These are phyloP conservation scores for Emmonsiellopsis sp. DNA, from an alignment of 2,329 filamentous ascomycete species.

Conservation along the genomic window DNA sequence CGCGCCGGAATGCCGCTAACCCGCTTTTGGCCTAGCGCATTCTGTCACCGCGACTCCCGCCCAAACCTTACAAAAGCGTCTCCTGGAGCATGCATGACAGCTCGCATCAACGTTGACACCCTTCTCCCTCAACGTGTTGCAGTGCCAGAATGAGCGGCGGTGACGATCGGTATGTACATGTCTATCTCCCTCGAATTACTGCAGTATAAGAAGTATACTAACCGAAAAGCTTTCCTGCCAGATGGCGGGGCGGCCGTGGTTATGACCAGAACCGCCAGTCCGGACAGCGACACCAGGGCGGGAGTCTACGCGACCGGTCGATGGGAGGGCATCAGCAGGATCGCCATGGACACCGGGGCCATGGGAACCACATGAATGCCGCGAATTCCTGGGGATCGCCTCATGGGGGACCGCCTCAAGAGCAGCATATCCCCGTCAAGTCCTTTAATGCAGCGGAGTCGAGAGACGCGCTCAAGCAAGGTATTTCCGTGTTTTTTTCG, in stretches of 20 bases:
- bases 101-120: background rate
- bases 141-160: constrained; percentile 27
- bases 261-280: constrained; percentile 29
- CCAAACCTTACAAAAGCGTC: no score
- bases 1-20: background rate
- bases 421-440: constrained; percentile 34
- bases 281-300: constrained; percentile 27
- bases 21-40: background rate
- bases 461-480: constrained; percentile 32
- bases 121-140: constrained; percentile 6
- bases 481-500: constrained; percentile 14
- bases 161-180: constrained; percentile 26
- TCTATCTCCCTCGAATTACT: constrained; percentile 1
- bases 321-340: constrained; percentile 19
- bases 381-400: constrained; percentile 20
- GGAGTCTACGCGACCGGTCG: constrained; percentile 17
- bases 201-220: constrained; percentile 1
- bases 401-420: constrained; percentile 17
- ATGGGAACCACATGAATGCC: constrained; percentile 19
- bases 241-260: constrained; percentile 32
- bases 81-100: background rate
- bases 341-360: constrained; percentile 23
- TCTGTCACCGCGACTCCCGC: no score
- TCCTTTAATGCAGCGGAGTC: constrained; percentile 37
- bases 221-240: constrained; percentile 11